Evolutionary conservation across 345 rosid species (phyloP).

Genomic region (Pistacia integerrima): DNA sequence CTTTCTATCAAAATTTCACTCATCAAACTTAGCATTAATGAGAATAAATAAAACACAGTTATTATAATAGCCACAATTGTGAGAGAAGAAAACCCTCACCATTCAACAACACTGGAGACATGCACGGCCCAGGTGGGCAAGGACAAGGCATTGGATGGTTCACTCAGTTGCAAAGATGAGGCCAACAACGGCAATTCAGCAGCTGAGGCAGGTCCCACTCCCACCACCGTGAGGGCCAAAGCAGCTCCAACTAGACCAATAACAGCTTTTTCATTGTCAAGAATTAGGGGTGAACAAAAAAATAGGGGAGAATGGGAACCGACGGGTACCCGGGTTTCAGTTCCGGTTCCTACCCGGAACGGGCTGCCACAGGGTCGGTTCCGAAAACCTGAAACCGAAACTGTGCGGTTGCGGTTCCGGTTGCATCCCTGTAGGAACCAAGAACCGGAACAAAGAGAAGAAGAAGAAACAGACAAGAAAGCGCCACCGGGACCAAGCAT

Average conservation of each 20-base stretch:
- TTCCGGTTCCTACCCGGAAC: no score
- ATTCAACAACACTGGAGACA: constrained; percentile 82
- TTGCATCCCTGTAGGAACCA: no score
- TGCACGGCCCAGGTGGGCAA: constrained; percentile 95
- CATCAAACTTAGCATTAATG: not conserved
- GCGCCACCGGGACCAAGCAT: no score
- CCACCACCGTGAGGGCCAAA: constrained; percentile 47
- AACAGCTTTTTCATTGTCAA: constrained; percentile 21
- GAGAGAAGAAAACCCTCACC: constrained; percentile 39
- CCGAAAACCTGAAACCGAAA: no score
- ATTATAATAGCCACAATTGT: not conserved
- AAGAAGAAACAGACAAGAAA: no score
- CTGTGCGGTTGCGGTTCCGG: no score
- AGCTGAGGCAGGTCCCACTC: constrained; percentile 53
- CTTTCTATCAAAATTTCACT: not conserved
- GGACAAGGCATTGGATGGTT: constrained; percentile 87
- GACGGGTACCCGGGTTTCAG: no score
- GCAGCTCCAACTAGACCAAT: constrained; percentile 61
- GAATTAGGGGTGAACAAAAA: no score
- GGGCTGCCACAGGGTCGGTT: no score
- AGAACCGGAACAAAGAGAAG: no score
- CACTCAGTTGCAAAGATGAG: constrained; percentile 49
- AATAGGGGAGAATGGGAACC: no score
- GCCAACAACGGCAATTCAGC: constrained; percentile 43
- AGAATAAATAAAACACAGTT: not conserved